A percentile compares a stretch with the other conserved stretches of the same genome.
Conservation (phyloP, 2,329 filamentous ascomycete species). For the Volutella citrinella region DNA sequence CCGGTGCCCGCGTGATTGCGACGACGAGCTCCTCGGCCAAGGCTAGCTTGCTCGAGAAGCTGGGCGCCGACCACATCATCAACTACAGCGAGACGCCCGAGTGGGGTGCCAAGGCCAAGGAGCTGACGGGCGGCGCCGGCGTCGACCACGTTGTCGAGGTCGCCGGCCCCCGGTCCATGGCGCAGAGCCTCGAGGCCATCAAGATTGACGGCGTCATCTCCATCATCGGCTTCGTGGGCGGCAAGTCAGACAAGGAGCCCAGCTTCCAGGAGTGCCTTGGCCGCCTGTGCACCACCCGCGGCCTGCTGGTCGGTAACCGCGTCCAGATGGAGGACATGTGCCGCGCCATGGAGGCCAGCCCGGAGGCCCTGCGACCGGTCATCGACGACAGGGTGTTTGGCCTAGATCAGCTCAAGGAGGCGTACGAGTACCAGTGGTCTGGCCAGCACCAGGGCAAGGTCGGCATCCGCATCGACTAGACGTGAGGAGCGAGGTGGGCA, state of each 20-base stretch:
- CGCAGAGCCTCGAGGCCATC: conserved; percentile 43
- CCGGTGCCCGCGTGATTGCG: conserved; percentile 46
- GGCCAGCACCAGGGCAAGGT: conserved; percentile 40
- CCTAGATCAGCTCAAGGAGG: conserved; percentile 43
- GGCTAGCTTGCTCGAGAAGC: conserved; percentile 39
- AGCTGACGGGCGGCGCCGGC: conserved; percentile 41
- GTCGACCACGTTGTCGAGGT: conserved; percentile 49
- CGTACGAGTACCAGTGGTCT: conserved; percentile 38
- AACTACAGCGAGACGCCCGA: conserved; percentile 45
- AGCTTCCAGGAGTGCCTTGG: conserved; percentile 32
- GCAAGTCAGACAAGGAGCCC: conserved; percentile 23
- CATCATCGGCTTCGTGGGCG: conserved; percentile 37
- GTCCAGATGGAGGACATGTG: conserved; percentile 51
- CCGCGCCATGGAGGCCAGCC: conserved; percentile 44
- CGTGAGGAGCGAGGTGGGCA: no score
- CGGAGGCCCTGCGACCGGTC: conserved; percentile 42
- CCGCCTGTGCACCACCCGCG: conserved; percentile 39
- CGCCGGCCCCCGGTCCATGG: conserved; percentile 41
- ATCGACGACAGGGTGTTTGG: conserved; percentile 44
- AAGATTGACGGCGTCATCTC: conserved; percentile 44
- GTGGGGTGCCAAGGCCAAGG: conserved; percentile 44
- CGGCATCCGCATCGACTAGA: conserved; percentile 28
- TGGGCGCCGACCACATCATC: conserved; percentile 49
- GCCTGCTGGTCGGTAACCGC: conserved; percentile 44
- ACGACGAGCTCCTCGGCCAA: conserved; percentile 47